A percentile compares a stretch with the other conserved stretches of the same genome.
Evolutionary conservation across 345 rosid genomes (phyloP).

Genomic region (Linum lewisii): DNA sequence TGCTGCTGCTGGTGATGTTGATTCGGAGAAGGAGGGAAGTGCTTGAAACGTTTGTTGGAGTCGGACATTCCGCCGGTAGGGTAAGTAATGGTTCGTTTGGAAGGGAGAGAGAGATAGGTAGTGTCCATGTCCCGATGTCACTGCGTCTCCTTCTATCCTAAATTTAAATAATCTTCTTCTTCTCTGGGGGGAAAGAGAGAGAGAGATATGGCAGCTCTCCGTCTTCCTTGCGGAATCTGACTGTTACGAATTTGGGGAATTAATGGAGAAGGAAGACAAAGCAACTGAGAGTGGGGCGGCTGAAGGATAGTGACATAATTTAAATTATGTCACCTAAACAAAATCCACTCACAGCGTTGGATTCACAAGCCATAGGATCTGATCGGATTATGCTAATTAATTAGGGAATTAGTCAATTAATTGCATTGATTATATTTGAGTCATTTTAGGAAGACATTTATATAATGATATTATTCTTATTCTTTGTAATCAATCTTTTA

Average conservation of each 20-base stretch:
- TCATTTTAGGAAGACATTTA: too few species aligned
- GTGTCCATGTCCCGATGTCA: conserved; percentile 17
- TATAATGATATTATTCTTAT: too few species aligned
- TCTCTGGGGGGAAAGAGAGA: conserved; percentile 1
- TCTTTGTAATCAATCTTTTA: too few species aligned
- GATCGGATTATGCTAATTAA: too few species aligned
- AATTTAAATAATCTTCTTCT: background rate
- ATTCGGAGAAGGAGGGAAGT: conserved; percentile 25
- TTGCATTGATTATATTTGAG: too few species aligned
- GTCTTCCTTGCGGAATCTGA: background rate
- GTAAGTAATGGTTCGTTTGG: conserved; percentile 23
- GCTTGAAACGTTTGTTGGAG: conserved; percentile 44
- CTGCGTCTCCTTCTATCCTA: background rate
- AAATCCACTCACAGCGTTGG: too few species aligned
- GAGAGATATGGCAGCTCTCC: background rate
- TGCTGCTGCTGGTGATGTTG: background rate
- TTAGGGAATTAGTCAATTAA: too few species aligned
- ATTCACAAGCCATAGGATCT: too few species aligned
- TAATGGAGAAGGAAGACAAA: background rate
- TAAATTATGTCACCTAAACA: too few species aligned
- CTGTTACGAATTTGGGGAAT: background rate
- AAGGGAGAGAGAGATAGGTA: conserved; percentile 22
- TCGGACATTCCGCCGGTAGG: conserved; percentile 19
- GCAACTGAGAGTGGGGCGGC: too few species aligned
- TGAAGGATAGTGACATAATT: too few species aligned